Evolutionary conservation across 768 basidiomycete genomes (phyloP), one percentile per base, ranked within the genome.

Genomic region (Floccularia luteovirens): DNA sequence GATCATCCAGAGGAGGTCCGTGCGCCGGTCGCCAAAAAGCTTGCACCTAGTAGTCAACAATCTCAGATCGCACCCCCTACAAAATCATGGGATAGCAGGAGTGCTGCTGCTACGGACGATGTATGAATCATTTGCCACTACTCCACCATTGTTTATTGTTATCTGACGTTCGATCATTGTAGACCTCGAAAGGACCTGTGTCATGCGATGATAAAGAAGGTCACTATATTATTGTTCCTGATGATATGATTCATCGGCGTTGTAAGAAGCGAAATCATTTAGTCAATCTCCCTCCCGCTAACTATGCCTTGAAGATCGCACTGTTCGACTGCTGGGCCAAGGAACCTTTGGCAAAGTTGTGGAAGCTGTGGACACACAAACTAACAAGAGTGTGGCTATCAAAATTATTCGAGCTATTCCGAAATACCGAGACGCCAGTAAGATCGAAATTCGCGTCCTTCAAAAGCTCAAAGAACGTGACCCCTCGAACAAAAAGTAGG

Each of bases 341-440:
- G 96, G 96, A 10, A 98, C 96, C 11, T 99, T 98, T 56, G 96
- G 96, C 50, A 99, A 98, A 62, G 96, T 99, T 22, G 92, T 99
- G 35, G 90, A 97, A 60, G 91, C 91, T 5, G 60, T 85, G 50
- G 90, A 96, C 66, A 75, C 76, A 30, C 72, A 79, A 48, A 83
- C 76, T 20, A 76, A 83, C 44, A 71, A 68, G 49, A 69, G 79
- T 53, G 93, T 97, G 23, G 96, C 96, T 37, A 91, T 99, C 68
- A 99, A 99, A 73, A 93, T 99, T 44, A 99, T 99, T 51, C 82
- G 96, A 36, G 91, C 92, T 37, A 94, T 99, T 37, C 94, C 90
- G 37, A 99, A 98, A 65, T 99, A 98, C 56, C 87, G 96, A 33
- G 96, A 99, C 62, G 96, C 96, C 10, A 92, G 90, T 61, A 94